Evolutionary conservation across 768 basidiomycete species (phyloP).

Genomic region (Pleurotus ostreatus): DNA sequence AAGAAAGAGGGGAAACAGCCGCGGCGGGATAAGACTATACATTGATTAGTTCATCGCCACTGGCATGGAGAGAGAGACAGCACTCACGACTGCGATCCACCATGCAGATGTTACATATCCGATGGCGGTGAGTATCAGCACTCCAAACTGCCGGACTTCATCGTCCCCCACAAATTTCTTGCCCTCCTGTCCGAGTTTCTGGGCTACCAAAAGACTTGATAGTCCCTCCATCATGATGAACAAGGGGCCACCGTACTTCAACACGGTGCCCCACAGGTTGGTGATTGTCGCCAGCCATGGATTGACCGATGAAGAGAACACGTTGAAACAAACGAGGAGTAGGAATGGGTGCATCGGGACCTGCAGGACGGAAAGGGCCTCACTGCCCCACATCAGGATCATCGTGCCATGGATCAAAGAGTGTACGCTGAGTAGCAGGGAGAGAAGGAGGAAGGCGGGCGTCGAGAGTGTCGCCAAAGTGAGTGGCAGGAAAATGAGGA

Average conservation of each 20-base stretch:
- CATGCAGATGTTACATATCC: conserved; percentile 80
- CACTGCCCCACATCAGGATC: conserved; percentile 65
- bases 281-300: conserved; percentile 55
- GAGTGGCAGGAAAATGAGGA: conserved; percentile 79
- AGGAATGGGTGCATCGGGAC: conserved; percentile 86
- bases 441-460: conserved; percentile 76
- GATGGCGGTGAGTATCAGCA: conserved; percentile 72
- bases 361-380: conserved; percentile 72
- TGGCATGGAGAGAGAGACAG: background rate
- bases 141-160: conserved; percentile 72
- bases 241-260: conserved; percentile 69
- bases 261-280: conserved; percentile 67
- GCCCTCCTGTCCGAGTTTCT: conserved; percentile 76
- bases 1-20: conserved; percentile 80
- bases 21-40: conserved; percentile 75
- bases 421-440: conserved; percentile 71
- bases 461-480: conserved; percentile 81
- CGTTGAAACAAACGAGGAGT: conserved; percentile 83
- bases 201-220: conserved; percentile 78
- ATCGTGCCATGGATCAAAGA: conserved; percentile 82
- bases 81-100: conserved; percentile 80
- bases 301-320: conserved; percentile 63
- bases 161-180: conserved; percentile 66
- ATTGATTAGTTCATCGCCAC: background rate
- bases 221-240: conserved; percentile 84